Percentiles rank a stretch among this genome's conserved stretches.
Evolutionary conservation across 2,329 filamentous ascomycete genomes (phyloP).

Genomic region (Ascochyta koolunga): DNA sequence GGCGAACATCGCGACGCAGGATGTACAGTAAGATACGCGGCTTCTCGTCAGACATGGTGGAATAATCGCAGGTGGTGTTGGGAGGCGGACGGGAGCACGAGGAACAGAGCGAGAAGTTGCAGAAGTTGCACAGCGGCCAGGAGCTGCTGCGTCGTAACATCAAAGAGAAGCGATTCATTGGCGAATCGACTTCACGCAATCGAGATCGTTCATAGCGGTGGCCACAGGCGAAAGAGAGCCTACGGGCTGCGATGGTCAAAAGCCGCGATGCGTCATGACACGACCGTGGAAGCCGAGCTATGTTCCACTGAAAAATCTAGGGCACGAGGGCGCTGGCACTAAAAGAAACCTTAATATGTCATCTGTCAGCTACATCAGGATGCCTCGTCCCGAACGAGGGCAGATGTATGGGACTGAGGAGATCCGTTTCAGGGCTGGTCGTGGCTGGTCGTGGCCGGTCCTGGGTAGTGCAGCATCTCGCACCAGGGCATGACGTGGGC

Average conservation of each 20-base stretch:
- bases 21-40: slow-evolving; percentile 69
- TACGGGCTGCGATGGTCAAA: slow-evolving; percentile 11
- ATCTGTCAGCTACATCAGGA: slow-evolving; percentile 34
- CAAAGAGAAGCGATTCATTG: slow-evolving; percentile 29
- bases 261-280: slow-evolving; percentile 31
- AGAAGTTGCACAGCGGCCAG: slow-evolving; percentile 39
- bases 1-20: slow-evolving; percentile 73
- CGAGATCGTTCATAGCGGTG: slow-evolving; percentile 27
- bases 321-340: slow-evolving; percentile 30
- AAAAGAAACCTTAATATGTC: slow-evolving; percentile 29
- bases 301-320: slow-evolving; percentile 27
- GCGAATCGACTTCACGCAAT: slow-evolving; percentile 18
- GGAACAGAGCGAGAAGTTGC: slow-evolving; percentile 33
- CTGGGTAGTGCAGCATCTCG: slow-evolving; percentile 29
- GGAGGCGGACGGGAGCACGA: slow-evolving; percentile 28
- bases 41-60: slow-evolving; percentile 28
- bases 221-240: slow-evolving; percentile 21
- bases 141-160: slow-evolving; percentile 42
- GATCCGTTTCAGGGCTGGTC: slow-evolving; percentile 34
- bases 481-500: slow-evolving; percentile 28
- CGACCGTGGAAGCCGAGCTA: slow-evolving; percentile 25
- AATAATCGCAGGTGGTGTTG: slow-evolving; percentile 17
- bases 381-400: slow-evolving; percentile 20
- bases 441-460: slow-evolving; percentile 28
- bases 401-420: slow-evolving; percentile 34